Base-by-base conservation (phyloP, 441 rosid genomes). In the Francoa sonchifolia region DNA sequence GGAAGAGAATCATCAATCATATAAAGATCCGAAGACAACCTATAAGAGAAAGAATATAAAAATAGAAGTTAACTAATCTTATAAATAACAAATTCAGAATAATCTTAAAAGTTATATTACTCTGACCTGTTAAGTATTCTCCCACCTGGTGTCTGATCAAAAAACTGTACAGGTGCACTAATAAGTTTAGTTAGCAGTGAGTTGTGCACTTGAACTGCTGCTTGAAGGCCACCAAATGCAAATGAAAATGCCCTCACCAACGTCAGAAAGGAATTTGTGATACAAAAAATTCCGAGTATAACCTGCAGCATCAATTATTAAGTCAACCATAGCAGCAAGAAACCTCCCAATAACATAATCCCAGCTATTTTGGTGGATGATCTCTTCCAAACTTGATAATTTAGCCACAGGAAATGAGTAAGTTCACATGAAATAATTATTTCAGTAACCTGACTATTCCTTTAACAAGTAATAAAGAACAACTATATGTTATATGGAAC, bases 1-100 rank as follows among this genome's bases (percentile, higher is more conserved):
- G 99, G 99, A 42, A 90, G 99, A 47, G 99, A 86, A 73, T 90
- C 99, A 54, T 86, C 99, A 42, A 90, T 86, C 19, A 88, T 82
- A 62, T 82, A 90, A 19, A 86, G 77, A 79, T 90, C 99, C n/a
- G 99, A 86, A 23, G 99, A 90, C 37, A 90, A 70, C 69, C 96
- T 90, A 69, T 50, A 68, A 11, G 46, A 33, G 18, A 54, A 44
- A 18, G 38, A 52, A 50, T 21, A 22, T 4, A 19, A 30, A 17
- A 30, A 14, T 31, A 23, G 16, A 20, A 19, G 16, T 14, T 11
- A 19, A 12, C 22, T 8, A 32, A 36, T 32, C 25, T 32, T 36
- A 50, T 38, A 36, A 48, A 56, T 45, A 57, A 6, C 39, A 53
- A 9, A 33, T 14, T 20, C 35, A 45, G 38, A 27, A 11, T 49